Evolutionary conservation across 1,284 basidiomycete species (phyloP), one percentile per base, ranked within the genome.

Genomic region (Singerocomus rubriflavus): DNA sequence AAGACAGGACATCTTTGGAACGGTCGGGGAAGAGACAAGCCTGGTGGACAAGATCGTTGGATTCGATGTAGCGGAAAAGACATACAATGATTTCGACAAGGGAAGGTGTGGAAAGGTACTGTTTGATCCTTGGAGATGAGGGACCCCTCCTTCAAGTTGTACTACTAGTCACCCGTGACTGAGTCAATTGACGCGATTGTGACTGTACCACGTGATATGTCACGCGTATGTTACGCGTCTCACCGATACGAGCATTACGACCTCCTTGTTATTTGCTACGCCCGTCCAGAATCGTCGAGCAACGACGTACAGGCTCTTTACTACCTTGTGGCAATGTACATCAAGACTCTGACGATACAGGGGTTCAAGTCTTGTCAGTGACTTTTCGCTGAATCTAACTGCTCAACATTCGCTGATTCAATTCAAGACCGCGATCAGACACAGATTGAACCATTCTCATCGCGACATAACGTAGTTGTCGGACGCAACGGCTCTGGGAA

Each of bases 401-500:
- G 7, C 26, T 34, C 25, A 31, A 57, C 53, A 21, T 40, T 44
- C 32, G 14, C 49, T 55, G 5, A 55, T 43, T 44, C 26, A n/a
- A 33, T 16, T 38, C 44, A 58, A 83, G 83, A 95, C 73, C 75
- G 87, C 52, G 88, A 91, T 72, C 86, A 90, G 66, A 90, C 87
- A 0, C 84, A 88, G 61, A 88, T 91, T 50, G 88, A 90, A 61
- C 86, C 87, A 0, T 91, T 91, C 65, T 88, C 86, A 26, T 82
- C 93, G 0, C 84, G 78, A 38, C 92, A 96, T 63, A 97, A 97
- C 71, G 93, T 97, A 13, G 91, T 97, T 4, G 93, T 98, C 11
- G 93, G 94, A 11, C 77, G 95, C 39, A 98, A 98, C 78, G 95
- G 94, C 10, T 93, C 90, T 16, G 94, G 94, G 49, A 98, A 98